A percentile compares a stretch with the other conserved stretches of the same genome.
phyloP scores from a whole-genome alignment of 495 filamentous ascomycete species.

The Podospora conica region DNA sequence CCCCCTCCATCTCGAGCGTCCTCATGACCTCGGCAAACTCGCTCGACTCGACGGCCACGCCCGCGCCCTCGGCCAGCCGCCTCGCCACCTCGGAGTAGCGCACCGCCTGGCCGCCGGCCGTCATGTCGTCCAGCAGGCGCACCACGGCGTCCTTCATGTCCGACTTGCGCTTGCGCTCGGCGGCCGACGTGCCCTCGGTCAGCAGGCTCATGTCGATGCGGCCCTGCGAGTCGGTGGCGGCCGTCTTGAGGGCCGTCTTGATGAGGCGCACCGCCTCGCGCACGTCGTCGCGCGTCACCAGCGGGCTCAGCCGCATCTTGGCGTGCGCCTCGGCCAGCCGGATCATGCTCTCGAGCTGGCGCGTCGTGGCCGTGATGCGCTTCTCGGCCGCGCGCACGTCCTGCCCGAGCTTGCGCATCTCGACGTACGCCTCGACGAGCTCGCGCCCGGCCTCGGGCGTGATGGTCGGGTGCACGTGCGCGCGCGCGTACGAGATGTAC shows the following conservation, averaged over 20 bases:
- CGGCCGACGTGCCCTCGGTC: slow-evolving; percentile 82
- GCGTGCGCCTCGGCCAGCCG: slow-evolving; percentile 93
- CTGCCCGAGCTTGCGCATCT: slow-evolving; percentile 91
- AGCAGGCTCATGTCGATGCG: slow-evolving; percentile 95
- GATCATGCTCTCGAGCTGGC: slow-evolving; percentile 96
- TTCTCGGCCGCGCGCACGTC: slow-evolving; percentile 91
- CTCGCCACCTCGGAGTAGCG: slow-evolving; percentile 70
- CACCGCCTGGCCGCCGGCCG: slow-evolving; percentile 57
- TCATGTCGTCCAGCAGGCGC: slow-evolving; percentile 71
- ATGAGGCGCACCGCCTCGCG: slow-evolving; percentile 88
- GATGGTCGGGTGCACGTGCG: slow-evolving; percentile 75
- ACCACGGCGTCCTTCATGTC: slow-evolving; percentile 81
- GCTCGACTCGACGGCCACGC: slow-evolving; percentile 60
- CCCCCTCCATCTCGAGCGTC: slow-evolving; percentile 76
- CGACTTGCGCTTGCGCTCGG: slow-evolving; percentile 70
- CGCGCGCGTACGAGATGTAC: slow-evolving; percentile 96
- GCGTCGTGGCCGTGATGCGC: slow-evolving; percentile 93
- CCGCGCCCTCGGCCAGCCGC: slow-evolving; percentile 67
- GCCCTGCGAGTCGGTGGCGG: slow-evolving; percentile 89
- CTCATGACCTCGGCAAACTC: slow-evolving; percentile 81
- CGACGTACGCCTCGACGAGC: slow-evolving; percentile 82
- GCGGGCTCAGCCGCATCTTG: slow-evolving; percentile 79
- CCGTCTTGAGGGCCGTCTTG: slow-evolving; percentile 89
- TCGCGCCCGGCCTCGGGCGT: slow-evolving; percentile 69
- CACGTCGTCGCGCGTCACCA: slow-evolving; percentile 78